Evolutionary conservation across 2,329 filamentous ascomycete species (phyloP).

Genomic region (Arthrobotrys megalospora): DNA sequence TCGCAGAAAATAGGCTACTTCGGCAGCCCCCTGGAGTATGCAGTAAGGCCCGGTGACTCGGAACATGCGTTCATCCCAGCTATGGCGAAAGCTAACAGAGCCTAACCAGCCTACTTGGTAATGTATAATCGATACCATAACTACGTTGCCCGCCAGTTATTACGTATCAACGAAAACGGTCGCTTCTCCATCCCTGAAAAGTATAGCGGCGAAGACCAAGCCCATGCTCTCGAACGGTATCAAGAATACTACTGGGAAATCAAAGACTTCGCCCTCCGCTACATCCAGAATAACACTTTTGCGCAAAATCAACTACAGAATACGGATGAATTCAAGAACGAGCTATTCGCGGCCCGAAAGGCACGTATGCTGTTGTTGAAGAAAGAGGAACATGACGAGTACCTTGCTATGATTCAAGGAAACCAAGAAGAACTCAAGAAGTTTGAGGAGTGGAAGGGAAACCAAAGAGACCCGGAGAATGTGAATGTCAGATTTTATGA

Average conservation of each 20-base stretch:
- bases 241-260: constrained; percentile 66
- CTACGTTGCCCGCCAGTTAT: constrained; percentile 75
- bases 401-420: constrained; percentile 56
- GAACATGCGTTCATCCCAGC: not conserved
- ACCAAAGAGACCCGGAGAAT: constrained; percentile 13
- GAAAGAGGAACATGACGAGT: constrained; percentile 50
- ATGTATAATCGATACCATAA: constrained; percentile 81
- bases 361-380: constrained; percentile 29
- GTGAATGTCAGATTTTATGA: constrained; percentile 48
- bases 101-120: constrained; percentile 69
- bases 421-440: constrained; percentile 66
- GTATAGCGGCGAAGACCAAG: constrained; percentile 66
- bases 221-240: constrained; percentile 66
- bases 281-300: constrained; percentile 48
- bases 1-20: constrained; percentile 76
- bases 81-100: not conserved
- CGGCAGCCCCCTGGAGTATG: constrained; percentile 80
- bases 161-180: constrained; percentile 77
- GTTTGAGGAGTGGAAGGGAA: constrained; percentile 46
- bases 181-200: constrained; percentile 72
- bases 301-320: constrained; percentile 42
- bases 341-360: constrained; percentile 35
- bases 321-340: constrained; percentile 44
- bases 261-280: constrained; percentile 53
- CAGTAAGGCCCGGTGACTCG: constrained; percentile 67